Evolutionary conservation across 805 yeast genomes (phyloP).

Genomic region (Wickerhamomyces chaumierensis): DNA sequence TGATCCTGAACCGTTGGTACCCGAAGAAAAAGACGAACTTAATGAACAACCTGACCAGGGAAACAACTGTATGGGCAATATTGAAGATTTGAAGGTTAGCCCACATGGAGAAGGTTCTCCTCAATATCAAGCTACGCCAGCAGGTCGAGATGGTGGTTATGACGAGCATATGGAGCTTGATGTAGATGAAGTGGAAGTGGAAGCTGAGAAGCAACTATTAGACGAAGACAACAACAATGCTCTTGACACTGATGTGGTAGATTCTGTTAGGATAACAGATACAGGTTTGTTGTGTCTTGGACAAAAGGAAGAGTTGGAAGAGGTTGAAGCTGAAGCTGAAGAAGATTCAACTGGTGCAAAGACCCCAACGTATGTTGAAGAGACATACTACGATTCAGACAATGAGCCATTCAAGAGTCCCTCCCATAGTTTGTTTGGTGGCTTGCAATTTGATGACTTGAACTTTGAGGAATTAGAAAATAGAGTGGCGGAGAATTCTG

Average conservation of each 20-base stretch:
- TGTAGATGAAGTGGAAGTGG: no score
- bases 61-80: no score
- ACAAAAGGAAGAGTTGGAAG: neutral
- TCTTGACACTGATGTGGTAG: no score
- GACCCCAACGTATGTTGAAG: slow-evolving; percentile 4
- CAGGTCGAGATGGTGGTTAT: no score
- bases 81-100: no score
- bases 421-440: slow-evolving; percentile 15
- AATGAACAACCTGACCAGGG: no score
- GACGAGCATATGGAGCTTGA: no score
- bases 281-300: neutral
- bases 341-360: neutral
- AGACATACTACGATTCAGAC: slow-evolving; percentile 15
- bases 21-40: neutral
- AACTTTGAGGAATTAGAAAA: slow-evolving; percentile 1
- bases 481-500: neutral
- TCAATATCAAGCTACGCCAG: no score
- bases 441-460: slow-evolving; percentile 6
- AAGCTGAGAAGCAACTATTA: no score
- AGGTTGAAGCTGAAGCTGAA: neutral
- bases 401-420: slow-evolving; percentile 16
- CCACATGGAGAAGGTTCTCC: no score
- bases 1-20: neutral
- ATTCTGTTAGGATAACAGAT: neutral
- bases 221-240: no score